phyloP scores from a whole-genome alignment of 148 eudicot species.

The Rhododendron molle region DNA sequence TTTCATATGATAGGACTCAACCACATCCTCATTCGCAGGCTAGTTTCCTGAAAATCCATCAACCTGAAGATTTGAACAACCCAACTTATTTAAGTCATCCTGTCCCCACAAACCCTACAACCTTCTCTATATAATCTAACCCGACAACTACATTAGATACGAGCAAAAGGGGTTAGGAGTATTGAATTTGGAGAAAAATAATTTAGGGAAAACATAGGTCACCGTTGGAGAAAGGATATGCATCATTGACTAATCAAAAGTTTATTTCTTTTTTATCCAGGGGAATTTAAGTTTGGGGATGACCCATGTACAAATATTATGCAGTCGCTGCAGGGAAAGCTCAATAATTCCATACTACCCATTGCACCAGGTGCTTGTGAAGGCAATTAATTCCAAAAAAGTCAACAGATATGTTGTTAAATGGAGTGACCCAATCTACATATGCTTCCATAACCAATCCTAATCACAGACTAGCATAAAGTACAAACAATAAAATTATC shows the following conservation, averaged over 20 bases:
- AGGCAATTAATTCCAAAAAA: background rate
- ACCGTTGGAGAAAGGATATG: background rate
- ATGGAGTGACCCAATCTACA: background rate
- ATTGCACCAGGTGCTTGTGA: background rate
- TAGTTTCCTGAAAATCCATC: background rate
- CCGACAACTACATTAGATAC: background rate
- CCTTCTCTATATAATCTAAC: background rate
- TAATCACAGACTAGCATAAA: background rate
- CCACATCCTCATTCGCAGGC: background rate
- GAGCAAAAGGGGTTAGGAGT: background rate
- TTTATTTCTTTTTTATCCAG: background rate
- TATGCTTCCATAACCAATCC: background rate
- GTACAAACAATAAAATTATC: background rate
- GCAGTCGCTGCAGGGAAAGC: background rate
- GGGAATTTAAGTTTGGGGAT: background rate
- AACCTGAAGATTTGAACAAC: background rate
- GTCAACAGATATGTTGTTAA: background rate
- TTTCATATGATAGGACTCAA: background rate
- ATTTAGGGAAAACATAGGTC: background rate
- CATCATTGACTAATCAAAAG: background rate
- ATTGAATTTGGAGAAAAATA: background rate
- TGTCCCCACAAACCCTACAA: background rate
- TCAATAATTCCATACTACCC: background rate
- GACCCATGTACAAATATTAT: background rate
- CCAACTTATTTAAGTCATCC: background rate